Evolutionary conservation across 2,329 filamentous ascomycete genomes (phyloP), one percentile per base, ranked within the genome.

Genomic region (Aspergillus floridensis): DNA sequence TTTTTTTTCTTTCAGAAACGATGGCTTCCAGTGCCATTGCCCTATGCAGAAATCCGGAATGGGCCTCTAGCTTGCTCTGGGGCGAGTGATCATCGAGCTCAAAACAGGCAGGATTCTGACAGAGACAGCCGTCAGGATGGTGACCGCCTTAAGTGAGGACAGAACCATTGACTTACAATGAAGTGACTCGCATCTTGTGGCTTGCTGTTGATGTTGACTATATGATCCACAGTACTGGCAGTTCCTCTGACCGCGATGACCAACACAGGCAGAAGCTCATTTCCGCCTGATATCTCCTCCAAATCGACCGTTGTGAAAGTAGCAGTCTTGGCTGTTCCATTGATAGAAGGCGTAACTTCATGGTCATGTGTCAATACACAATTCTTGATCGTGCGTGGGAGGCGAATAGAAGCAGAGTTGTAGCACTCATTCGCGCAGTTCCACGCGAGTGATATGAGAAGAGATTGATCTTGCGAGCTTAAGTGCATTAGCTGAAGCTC

Each of bases 201-300:
- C 10, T 24, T 35, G 38, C 49, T 26, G 8, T 56, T 59, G 10
- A 55, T 41, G 47, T 56, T 56, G 12, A 58, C 57, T 48, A 59
- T 56, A 29, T 59, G 52, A 35, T 59, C 57, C 11, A 58, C 44
- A 2, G 21, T 31, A 44, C 46, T 56, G 6, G 44, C 46, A 16
- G 46, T 59, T 4, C 57, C 57, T 49, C 57, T 46, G 32, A 59
- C 51, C 4, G 57, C 57, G 14, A 59, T 21, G 2, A 59, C 32
- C 21, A 59, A 12, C 14, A 59, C n/a, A 7, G 57, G 57, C n/a
- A 54, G 24, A 14, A 49, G n/a, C 7, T 21, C 47, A 24, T 49
- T 24, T 6, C 21, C 21, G 16, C 4, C n/a, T 29, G 29, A 31
- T 14, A 8, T 38, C 2, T 31, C 26, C 38, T 44, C 5, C 24